Percentiles rank a stretch among this genome's conserved stretches.
Conservation (phyloP, 2,329 filamentous ascomycete species). For the Chaetothyriales sp. region DNA sequence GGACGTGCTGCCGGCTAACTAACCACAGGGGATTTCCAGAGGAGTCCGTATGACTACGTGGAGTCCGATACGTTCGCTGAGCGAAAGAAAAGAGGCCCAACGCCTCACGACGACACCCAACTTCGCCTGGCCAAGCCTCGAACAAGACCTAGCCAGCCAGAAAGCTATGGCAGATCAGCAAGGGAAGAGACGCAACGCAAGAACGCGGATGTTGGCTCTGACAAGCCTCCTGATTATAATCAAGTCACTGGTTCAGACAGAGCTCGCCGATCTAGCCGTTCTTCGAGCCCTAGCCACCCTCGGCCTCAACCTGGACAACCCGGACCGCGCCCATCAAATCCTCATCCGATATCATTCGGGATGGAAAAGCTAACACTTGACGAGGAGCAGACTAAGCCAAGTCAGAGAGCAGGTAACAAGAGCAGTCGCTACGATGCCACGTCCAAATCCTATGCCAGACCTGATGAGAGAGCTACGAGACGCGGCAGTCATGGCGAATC, state of each 20-base stretch:
- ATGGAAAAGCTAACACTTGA: background rate
- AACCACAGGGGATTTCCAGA: constrained; percentile 7
- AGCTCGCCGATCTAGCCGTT: background rate
- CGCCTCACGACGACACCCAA: constrained; percentile 2
- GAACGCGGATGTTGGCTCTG: background rate
- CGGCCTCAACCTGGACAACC: background rate
- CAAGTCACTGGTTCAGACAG: background rate
- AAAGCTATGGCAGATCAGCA: background rate
- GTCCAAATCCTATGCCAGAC: background rate
- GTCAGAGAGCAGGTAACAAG: background rate
- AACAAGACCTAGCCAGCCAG: constrained; percentile 1
- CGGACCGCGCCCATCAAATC: background rate
- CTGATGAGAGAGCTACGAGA: background rate
- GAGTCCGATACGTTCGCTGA: constrained; percentile 12
- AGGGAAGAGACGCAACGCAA: background rate
- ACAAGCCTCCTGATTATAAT: background rate
- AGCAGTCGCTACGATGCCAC: background rate
- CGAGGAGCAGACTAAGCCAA: background rate
- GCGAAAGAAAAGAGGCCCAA: constrained; percentile 8
- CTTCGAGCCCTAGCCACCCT: background rate
- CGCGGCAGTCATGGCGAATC: background rate
- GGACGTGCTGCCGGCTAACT: constrained; percentile 3
- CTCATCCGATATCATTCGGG: background rate
- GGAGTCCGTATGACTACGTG: constrained; percentile 10
- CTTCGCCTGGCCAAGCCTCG: constrained; percentile 1